Conservation (phyloP, 768 basidiomycete genomes). For the Tricholoma hemisulphureum region DNA sequence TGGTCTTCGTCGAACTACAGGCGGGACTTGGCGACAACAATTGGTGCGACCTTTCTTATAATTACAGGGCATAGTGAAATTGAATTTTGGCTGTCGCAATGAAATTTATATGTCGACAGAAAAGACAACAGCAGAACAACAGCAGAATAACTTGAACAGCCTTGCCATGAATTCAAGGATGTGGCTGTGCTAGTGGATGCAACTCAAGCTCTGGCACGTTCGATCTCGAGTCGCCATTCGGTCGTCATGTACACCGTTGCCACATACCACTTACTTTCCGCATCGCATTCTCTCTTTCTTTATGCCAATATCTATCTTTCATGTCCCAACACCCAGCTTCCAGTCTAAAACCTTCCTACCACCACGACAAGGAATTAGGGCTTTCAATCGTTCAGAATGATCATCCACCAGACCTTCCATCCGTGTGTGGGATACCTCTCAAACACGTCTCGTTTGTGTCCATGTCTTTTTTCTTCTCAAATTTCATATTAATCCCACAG, state of each 20-base stretch:
- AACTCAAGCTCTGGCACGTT: no score
- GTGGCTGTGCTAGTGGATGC: no score
- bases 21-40: neutral
- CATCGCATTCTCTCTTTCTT: conserved; percentile 4
- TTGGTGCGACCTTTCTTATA: no score
- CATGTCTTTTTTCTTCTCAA: neutral
- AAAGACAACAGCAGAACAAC: neutral
- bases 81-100: no score
- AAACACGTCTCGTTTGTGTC: conserved; percentile 78
- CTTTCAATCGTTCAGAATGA: conserved; percentile 31
- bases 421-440: conserved; percentile 66
- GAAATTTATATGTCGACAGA: no score
- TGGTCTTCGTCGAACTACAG: neutral
- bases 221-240: no score
- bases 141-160: no score
- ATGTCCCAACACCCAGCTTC: conserved; percentile 14
- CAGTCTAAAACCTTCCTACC: conserved; percentile 22
- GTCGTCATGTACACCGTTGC: neutral
- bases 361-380: conserved; percentile 44
- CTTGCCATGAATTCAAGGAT: no score
- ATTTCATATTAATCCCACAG: neutral
- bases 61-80: no score
- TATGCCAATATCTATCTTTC: conserved; percentile 15
- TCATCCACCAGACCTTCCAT: conserved; percentile 42
- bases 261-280: no score